These are phyloP conservation scores for Fraxinus excelsior DNA, from an alignment of 257 asterid genomes.

Conservation along the genomic window DNA sequence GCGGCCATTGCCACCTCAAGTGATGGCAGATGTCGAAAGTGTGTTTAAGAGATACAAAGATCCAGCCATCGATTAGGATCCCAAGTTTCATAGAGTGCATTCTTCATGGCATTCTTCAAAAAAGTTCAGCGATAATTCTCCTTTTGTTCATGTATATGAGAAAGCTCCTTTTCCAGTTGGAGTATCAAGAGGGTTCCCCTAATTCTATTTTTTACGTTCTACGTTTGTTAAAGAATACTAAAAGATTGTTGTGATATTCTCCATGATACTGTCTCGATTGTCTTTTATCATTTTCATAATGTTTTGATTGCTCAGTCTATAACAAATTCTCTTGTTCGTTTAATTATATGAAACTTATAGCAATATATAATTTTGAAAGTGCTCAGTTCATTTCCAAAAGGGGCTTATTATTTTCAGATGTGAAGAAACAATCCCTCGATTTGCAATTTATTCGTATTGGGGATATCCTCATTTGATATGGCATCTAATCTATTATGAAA, in stretches of 20 bases:
- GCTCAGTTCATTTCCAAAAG: too few relatives aligned
- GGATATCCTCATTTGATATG: too few relatives aligned
- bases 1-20: constrained; percentile 70
- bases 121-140: not conserved
- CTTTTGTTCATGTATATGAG: not conserved
- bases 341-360: too few relatives aligned
- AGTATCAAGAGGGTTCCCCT: too few relatives aligned
- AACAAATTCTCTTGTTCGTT: not conserved
- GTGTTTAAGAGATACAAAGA: constrained; percentile 83
- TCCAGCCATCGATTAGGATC: constrained; percentile 59
- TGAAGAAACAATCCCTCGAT: too few relatives aligned
- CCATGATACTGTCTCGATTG: too few relatives aligned
- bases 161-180: not conserved
- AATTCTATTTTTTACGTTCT: too few relatives aligned
- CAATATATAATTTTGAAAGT: too few relatives aligned
- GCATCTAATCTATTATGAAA: too few relatives aligned
- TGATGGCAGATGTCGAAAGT: constrained; percentile 55
- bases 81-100: not conserved
- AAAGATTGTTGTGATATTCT: not conserved
- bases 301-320: not conserved
- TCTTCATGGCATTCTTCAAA: not conserved
- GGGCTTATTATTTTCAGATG: too few relatives aligned
- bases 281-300: not conserved
- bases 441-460: too few relatives aligned
- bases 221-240: too few relatives aligned